Conservation (phyloP, 257 asterid genomes). For the Handroanthus guayacan region DNA sequence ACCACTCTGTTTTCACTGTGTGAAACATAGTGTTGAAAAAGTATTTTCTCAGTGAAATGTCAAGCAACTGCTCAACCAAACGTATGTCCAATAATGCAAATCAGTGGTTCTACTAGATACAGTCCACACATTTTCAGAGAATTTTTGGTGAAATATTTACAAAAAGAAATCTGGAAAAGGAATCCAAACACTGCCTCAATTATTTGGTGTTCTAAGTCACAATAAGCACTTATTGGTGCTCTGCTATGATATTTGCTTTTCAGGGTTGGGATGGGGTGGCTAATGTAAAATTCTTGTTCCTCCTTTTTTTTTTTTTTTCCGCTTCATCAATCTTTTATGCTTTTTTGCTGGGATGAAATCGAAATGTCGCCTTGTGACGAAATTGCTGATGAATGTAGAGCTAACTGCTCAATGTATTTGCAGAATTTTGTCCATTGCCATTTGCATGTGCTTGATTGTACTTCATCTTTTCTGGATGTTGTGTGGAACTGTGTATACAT, state of each 20-base stretch:
- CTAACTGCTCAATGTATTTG: slow-evolving; percentile 27
- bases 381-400: neutral
- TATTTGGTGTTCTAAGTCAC: slow-evolving; percentile 13
- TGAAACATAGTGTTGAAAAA: neutral
- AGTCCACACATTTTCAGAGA: neutral
- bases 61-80: neutral
- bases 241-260: neutral
- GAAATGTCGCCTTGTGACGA: slow-evolving; percentile 1
- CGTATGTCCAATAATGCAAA: neutral
- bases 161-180: neutral
- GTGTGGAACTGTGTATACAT: slow-evolving; percentile 10
- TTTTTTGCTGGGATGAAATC: slow-evolving; percentile 12
- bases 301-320: neutral
- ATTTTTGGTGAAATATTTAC: neutral
- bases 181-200: neutral
- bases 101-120: neutral
- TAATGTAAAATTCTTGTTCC: neutral
- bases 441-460: slow-evolving; percentile 15
- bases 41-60: slow-evolving; percentile 1
- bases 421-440: neutral
- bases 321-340: neutral
- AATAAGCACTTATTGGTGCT: neutral
- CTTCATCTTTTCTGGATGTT: neutral
- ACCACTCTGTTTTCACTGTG: neutral
- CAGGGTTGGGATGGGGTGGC: neutral